These are phyloP conservation scores for Rhodosporidiobolus odoratus DNA, from an alignment of 768 basidiomycete genomes.

Conservation along the genomic window DNA sequence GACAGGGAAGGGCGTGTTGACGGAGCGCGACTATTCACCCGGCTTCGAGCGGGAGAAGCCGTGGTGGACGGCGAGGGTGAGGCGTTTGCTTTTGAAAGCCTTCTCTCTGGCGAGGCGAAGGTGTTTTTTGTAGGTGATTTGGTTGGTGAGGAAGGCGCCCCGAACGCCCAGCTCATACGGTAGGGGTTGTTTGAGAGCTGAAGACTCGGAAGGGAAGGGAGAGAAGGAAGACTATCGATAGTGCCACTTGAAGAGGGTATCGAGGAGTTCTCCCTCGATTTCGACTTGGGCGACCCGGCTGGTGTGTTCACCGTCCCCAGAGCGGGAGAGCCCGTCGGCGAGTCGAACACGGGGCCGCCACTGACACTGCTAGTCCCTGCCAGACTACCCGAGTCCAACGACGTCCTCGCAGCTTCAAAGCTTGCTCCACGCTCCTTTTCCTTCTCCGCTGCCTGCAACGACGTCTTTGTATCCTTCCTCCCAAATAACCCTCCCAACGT, in stretches of 20 bases:
- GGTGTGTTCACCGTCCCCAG: not conserved
- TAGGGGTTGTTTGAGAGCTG: conserved; percentile 33
- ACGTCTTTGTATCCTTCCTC: not conserved
- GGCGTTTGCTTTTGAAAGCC: not conserved
- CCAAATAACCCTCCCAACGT: conserved; percentile 28
- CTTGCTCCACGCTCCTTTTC: not conserved
- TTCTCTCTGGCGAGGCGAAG: not conserved
- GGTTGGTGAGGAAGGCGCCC: not conserved
- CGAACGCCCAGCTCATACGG: conserved; percentile 36
- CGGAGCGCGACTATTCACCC: not conserved
- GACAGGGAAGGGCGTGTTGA: conserved; percentile 8
- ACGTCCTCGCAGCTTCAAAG: not conserved
- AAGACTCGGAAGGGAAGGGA: conserved; percentile 20
- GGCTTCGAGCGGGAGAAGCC: not conserved
- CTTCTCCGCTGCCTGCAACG: too few species aligned
- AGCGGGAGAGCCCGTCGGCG: conserved; percentile 1
- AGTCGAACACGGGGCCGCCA: not conserved
- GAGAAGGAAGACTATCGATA: not conserved
- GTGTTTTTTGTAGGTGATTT: not conserved
- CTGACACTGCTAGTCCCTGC: not conserved
- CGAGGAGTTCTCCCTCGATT: not conserved
- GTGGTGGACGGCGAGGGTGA: conserved; percentile 3
- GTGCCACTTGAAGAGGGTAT: too few species aligned
- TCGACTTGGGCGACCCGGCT: not conserved
- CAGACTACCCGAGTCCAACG: not conserved